Evolutionary conservation across 164 flowering plant species (phyloP).

Genomic region (Kalanchoe fedtschenkoi): DNA sequence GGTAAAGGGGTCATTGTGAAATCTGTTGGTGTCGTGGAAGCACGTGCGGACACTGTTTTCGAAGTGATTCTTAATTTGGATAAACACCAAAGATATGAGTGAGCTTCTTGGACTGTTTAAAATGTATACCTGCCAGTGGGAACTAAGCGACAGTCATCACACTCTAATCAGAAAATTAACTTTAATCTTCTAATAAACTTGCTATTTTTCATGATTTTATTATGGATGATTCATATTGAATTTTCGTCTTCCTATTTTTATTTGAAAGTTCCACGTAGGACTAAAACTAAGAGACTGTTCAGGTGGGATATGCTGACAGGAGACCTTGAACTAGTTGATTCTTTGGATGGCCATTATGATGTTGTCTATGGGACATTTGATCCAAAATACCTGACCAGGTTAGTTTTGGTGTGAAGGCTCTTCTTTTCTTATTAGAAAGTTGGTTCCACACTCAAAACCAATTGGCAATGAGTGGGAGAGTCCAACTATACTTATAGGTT

Average conservation of each 20-base stretch:
- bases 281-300: constrained; percentile 14
- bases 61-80: constrained; percentile 66
- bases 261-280: not conserved
- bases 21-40: constrained; percentile 79
- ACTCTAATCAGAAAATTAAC: not conserved
- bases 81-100: constrained; percentile 75
- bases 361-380: constrained; percentile 73
- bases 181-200: not conserved
- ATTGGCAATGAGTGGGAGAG: no score
- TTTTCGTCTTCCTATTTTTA: not conserved
- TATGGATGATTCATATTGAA: not conserved
- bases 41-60: constrained; percentile 75
- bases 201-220: not conserved
- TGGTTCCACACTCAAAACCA: no score
- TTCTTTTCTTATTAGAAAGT: no score
- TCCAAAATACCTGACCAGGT: constrained; percentile 56
- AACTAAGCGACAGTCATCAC: not conserved
- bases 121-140: not conserved
- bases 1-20: constrained; percentile 66
- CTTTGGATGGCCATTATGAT: constrained; percentile 73
- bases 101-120: constrained; percentile 14
- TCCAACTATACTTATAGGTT: no score
- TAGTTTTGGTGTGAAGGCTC: constrained; percentile 9
- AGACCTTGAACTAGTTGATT: constrained; percentile 73
- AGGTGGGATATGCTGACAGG: constrained; percentile 92